Percentiles rank a stretch among this genome's conserved stretches.
These are phyloP conservation scores for Leishmania mexicana DNA, from an alignment of 208 protist genomes.

Conservation along the genomic window DNA sequence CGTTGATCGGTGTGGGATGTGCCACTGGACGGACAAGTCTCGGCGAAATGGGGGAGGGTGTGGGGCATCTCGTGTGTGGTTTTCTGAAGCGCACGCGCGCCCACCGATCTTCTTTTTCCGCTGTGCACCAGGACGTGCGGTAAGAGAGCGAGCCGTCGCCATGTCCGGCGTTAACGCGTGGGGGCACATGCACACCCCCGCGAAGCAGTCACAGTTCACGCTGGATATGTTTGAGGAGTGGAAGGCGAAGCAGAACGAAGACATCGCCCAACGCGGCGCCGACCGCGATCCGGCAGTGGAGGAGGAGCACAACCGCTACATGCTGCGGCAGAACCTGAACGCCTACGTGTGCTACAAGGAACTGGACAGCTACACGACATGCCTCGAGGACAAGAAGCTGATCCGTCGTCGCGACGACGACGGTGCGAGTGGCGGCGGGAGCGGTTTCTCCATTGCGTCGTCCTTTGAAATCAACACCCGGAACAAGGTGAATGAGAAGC, in stretches of 20 bases:
- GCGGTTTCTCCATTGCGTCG: constrained; percentile 16
- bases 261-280: constrained; percentile 60
- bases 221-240: constrained; percentile 77
- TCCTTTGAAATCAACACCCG: constrained; percentile 73
- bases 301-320: constrained; percentile 75
- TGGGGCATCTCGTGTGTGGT: background rate
- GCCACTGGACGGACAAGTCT: background rate
- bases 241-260: constrained; percentile 55
- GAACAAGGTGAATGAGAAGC: constrained; percentile 70
- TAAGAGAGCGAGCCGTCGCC: background rate
- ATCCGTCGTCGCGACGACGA: constrained; percentile 39
- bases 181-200: constrained; percentile 28
- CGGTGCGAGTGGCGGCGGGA: background rate
- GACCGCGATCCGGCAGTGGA: constrained; percentile 53
- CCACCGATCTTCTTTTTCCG: background rate
- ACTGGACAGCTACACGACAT: constrained; percentile 76
- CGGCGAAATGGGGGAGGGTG: too few relatives aligned
- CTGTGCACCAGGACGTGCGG: background rate
- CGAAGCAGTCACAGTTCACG: constrained; percentile 66
- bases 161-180: constrained; percentile 39
- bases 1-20: background rate
- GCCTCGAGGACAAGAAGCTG: constrained; percentile 66
- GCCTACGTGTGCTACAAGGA: constrained; percentile 80
- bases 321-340: constrained; percentile 84
- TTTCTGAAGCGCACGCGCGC: background rate